Percentiles rank a stretch among this genome's conserved stretches.
Evolutionary conservation across 1,284 basidiomycete genomes (phyloP).

Genomic region (Ceratobasidium sp.): DNA sequence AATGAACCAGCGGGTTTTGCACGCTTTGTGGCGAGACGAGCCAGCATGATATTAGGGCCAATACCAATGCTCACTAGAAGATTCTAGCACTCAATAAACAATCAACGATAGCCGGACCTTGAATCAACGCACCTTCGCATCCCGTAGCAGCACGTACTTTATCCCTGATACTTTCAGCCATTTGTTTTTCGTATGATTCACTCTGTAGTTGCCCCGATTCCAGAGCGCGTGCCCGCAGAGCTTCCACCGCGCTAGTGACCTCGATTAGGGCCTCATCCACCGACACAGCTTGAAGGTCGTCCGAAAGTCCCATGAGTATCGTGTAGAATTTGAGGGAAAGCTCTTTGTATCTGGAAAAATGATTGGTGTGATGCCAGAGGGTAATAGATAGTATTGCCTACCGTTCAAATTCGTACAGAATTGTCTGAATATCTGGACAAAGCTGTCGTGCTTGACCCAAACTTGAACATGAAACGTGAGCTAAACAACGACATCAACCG

Average conservation of each 20-base stretch:
- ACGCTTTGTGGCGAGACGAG: constrained; percentile 88
- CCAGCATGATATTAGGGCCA: constrained; percentile 90
- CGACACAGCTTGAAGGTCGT: constrained; percentile 94
- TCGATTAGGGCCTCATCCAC: constrained; percentile 97
- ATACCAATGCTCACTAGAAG: constrained; percentile 88
- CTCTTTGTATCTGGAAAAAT: constrained; percentile 76
- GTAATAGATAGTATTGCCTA: constrained; percentile 55
- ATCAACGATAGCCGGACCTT: background rate
- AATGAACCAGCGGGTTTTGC: constrained; percentile 92
- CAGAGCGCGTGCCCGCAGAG: constrained; percentile 50
- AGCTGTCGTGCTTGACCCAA: constrained; percentile 86
- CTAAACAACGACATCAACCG: background rate
- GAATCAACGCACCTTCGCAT: constrained; percentile 78
- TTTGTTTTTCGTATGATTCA: constrained; percentile 69
- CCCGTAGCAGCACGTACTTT: constrained; percentile 82
- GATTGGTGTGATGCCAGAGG: background rate
- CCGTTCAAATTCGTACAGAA: constrained; percentile 92
- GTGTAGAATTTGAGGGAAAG: constrained; percentile 91
- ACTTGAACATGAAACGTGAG: constrained; percentile 58
- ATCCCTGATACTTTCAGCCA: constrained; percentile 85
- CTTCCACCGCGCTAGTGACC: constrained; percentile 71
- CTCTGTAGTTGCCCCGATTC: constrained; percentile 18
- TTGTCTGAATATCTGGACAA: constrained; percentile 80
- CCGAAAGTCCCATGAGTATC: constrained; percentile 88
- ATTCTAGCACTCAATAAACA: constrained; percentile 20